These are phyloP conservation scores for Aurinia saxatilis DNA, from an alignment of 345 rosid species.

Conservation along the genomic window DNA sequence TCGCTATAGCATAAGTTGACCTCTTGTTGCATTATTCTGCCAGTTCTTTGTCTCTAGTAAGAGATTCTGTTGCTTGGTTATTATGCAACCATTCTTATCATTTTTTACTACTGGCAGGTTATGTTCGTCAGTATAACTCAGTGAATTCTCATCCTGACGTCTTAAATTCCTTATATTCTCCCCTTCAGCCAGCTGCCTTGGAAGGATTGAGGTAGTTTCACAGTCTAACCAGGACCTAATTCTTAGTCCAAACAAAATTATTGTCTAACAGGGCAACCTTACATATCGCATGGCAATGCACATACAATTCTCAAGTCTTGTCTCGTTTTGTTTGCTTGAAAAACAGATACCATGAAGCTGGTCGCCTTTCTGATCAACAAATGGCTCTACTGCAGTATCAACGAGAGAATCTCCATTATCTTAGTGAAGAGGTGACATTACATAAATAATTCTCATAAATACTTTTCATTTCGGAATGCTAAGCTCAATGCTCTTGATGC, in stretches of 20 bases:
- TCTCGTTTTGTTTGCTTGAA: conserved; percentile 5
- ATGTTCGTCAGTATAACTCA: conserved; percentile 78
- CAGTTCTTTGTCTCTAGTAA: not conserved
- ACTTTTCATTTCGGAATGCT: not conserved
- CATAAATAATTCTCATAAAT: not conserved
- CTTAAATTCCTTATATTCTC: conserved; percentile 86
- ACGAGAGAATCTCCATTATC: conserved; percentile 95
- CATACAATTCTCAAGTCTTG: not conserved
- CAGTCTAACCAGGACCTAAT: not conserved
- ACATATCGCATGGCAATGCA: not conserved
- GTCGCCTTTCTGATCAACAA: conserved; percentile 94
- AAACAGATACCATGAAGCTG: conserved; percentile 73
- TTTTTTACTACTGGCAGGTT: conserved; percentile 42
- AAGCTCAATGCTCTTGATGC: too few relatives aligned
- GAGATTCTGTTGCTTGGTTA: not conserved
- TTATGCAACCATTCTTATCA: conserved; percentile 7
- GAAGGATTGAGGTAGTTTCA: conserved; percentile 78
- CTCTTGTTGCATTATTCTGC: not conserved
- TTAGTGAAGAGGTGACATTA: conserved; percentile 74
- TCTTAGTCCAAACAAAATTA: not conserved
- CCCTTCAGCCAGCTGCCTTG: conserved; percentile 88
- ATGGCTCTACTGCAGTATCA: conserved; percentile 97
- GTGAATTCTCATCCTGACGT: conserved; percentile 93
- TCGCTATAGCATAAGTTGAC: not conserved
- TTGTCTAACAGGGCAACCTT: not conserved